Conservation (phyloP, 116 monocot species). For the Trichopus zeylanicus region DNA sequence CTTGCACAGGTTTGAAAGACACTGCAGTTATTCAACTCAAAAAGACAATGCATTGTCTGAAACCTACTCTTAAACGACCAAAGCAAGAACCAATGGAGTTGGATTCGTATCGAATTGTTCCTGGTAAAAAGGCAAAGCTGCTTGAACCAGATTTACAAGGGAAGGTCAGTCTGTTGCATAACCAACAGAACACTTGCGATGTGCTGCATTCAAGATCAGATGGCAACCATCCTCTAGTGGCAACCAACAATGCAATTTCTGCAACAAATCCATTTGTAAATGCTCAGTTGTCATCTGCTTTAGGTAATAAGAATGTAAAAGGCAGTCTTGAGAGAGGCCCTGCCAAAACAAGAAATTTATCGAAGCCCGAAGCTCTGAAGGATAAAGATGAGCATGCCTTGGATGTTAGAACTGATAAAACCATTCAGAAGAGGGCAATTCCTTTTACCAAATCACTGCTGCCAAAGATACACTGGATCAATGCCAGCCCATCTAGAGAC, state of each 20-base stretch:
- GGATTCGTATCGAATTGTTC: background rate
- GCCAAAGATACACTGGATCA: slow-evolving; percentile 1
- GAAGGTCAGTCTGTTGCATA: background rate
- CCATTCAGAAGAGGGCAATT: background rate
- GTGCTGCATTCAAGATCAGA: background rate
- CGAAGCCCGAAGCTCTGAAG: background rate
- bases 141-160: slow-evolving; percentile 2
- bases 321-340: background rate
- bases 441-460: background rate
- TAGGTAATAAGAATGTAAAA: background rate
- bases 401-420: slow-evolving; percentile 3
- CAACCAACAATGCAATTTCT: background rate
- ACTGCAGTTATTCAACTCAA: background rate
- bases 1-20: background rate
- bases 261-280: background rate
- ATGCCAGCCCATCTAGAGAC: background rate
- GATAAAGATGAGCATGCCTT: background rate
- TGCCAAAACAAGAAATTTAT: background rate
- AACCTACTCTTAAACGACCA: slow-evolving; percentile 7
- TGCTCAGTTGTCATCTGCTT: background rate
- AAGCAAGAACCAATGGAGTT: slow-evolving; percentile 9
- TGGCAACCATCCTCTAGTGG: background rate
- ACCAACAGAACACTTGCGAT: slow-evolving; percentile 3
- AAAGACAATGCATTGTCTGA: slow-evolving; percentile 3
- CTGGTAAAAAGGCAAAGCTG: background rate